Conservation (phyloP, 2,329 filamentous ascomycete species). For the Exophiala calicioides region DNA sequence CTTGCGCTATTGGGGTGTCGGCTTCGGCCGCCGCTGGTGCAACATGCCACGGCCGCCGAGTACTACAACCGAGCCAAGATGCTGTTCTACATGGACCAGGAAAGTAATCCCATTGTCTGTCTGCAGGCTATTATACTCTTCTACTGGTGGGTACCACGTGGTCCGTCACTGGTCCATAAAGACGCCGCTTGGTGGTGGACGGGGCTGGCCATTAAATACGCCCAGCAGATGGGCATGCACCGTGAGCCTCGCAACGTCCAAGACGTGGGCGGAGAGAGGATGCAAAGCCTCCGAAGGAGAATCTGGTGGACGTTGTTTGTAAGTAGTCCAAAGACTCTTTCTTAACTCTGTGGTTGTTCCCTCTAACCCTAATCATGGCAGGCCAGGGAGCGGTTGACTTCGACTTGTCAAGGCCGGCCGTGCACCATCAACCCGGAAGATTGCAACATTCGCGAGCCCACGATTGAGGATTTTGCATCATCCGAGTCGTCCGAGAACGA, state of each 20-base stretch:
- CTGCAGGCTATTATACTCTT: constrained; percentile 44
- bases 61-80: constrained; percentile 44
- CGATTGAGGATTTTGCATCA: constrained; percentile 42
- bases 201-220: constrained; percentile 45
- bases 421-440: constrained; percentile 47
- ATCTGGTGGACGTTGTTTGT: constrained; percentile 49
- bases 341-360: neutral
- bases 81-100: constrained; percentile 47
- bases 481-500: constrained; percentile 30
- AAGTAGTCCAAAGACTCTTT: neutral
- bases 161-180: constrained; percentile 41
- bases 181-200: constrained; percentile 52
- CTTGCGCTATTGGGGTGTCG: constrained; percentile 45
- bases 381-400: constrained; percentile 43
- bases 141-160: constrained; percentile 49
- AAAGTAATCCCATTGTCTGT: constrained; percentile 40
- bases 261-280: constrained; percentile 23
- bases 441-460: constrained; percentile 43
- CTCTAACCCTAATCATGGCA: neutral
- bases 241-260: constrained; percentile 38
- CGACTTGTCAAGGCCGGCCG: constrained; percentile 48
- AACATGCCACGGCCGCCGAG: constrained; percentile 40
- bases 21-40: constrained; percentile 45
- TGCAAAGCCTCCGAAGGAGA: constrained; percentile 38
- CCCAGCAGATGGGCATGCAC: constrained; percentile 49